Conservation (phyloP, 1,139 yeast species). For the Yamadazyma diddensiae region DNA sequence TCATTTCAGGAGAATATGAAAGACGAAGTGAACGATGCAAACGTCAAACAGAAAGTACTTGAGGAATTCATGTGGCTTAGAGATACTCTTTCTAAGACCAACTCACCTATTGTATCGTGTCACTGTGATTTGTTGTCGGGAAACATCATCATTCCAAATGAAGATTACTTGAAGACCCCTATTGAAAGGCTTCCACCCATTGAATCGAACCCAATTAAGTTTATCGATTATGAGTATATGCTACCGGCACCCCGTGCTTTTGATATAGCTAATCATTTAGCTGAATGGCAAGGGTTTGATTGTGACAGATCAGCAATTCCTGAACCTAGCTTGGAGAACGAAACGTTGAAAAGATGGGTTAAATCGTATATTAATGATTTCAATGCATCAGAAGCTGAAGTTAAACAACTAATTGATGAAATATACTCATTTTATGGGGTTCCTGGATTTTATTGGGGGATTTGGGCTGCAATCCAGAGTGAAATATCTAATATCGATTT, state of each 20-base stretch:
- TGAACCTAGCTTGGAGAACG: constrained; percentile 41
- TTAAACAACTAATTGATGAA: constrained; percentile 48
- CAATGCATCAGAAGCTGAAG: constrained; percentile 22
- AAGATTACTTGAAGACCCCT: constrained; percentile 16
- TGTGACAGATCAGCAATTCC: constrained; percentile 66
- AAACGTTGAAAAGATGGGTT: constrained; percentile 53
- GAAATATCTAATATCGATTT: constrained; percentile 71
- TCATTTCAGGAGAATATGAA: constrained; percentile 37
- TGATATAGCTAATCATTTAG: constrained; percentile 82
- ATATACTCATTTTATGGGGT: constrained; percentile 64
- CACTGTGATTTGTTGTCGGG: constrained; percentile 77
- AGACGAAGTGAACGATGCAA: constrained; percentile 21
- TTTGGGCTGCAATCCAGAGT: constrained; percentile 80
- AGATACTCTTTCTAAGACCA: constrained; percentile 23
- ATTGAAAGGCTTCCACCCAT: constrained; percentile 23
- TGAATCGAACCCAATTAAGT: constrained; percentile 49
- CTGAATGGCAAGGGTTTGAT: constrained; percentile 85
- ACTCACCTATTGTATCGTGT: constrained; percentile 58
- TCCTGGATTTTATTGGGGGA: constrained; percentile 85
- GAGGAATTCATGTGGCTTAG: constrained; percentile 58
- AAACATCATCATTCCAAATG: constrained; percentile 60
- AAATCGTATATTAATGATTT: constrained; percentile 41
- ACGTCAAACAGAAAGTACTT: constrained; percentile 37
- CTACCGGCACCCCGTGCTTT: constrained; percentile 78
- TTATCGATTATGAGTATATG: constrained; percentile 81